Base-by-base conservation (phyloP, 371 early-diverging fungal species). In the Zopfochytrium polystomum region DNA sequence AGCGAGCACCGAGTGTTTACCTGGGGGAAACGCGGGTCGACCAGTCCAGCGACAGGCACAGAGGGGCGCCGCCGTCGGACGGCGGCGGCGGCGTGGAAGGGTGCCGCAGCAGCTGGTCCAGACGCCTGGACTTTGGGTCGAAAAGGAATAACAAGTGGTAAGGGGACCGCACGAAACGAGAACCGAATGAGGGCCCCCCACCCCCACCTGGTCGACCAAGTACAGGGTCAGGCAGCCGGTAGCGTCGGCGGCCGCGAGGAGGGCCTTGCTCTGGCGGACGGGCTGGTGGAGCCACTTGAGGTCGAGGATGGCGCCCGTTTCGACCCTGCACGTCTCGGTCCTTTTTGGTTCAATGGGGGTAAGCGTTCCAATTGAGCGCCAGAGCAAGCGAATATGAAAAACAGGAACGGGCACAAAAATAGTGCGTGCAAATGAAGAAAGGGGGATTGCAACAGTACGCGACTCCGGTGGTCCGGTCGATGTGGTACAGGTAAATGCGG, bases 21-120 rank as follows among this genome's bases (percentile, higher is more conserved):
- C 69, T 63, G 1, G 63, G n/a, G 0, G 13, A 25, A 1, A 76
- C 43, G 2, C 89, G 87, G 38, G 85, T 86, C 0, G 90, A 84
- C 93, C 94, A 94, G 63, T 96, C 96, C n/a, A 94, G 60, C 0
- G 96, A 93, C 22, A 93, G 79, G 49, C 87, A 90, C 33, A 95
- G 77, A 2, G 79, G 72, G 23, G 71, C 75, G 1, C 79, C 65
- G n/a, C n/a, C n/a, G n/a, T n/a, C n/a, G n/a, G n/a, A n/a, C n/a
- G n/a, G n/a, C n/a, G n/a, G n/a, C n/a, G n/a, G n/a, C 27, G 80
- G 70, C 49, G 59, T 75, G 56, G 72, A 77, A 7, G 26, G 23
- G 18, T 34, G 54, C 20, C 33, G 33, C 22, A 20, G n/a, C 55
- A 61, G 23, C 4, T 2, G 43, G 26, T 54, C 31, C 48, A 52